These are phyloP conservation scores for Leucocoprinus birnbaumii DNA, from an alignment of 768 basidiomycete genomes.

Conservation along the genomic window DNA sequence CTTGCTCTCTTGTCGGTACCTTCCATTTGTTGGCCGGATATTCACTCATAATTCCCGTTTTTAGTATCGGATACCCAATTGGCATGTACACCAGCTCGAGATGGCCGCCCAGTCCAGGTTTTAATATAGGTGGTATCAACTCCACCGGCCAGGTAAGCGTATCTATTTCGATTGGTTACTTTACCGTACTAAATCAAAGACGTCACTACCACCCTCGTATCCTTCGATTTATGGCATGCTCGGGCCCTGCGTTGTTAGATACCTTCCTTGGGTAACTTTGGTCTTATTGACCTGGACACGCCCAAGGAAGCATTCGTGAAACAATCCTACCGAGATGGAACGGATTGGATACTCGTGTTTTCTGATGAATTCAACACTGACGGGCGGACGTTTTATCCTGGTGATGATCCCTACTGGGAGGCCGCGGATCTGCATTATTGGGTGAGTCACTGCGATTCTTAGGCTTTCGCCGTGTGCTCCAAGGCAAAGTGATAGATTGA, in stretches of 20 bases:
- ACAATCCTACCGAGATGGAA: conserved; percentile 57
- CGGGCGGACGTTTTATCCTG: conserved; percentile 76
- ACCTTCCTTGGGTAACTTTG: conserved; percentile 58
- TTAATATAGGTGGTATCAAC: conserved; percentile 57
- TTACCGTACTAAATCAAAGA: background rate
- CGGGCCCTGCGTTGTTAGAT: conserved; percentile 36
- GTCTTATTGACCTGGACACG: conserved; percentile 57
- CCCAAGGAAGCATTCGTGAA: conserved; percentile 54
- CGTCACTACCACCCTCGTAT: background rate
- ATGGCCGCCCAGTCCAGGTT: conserved; percentile 21
- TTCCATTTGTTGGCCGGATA: background rate
- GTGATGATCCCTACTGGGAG: conserved; percentile 86
- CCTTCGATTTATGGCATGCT: background rate
- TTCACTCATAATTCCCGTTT: background rate
- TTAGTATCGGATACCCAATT: conserved; percentile 49
- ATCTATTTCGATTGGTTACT: conserved; percentile 20
- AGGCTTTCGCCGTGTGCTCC: background rate
- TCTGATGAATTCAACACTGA: conserved; percentile 81
- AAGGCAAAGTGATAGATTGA: background rate
- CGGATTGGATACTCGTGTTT: conserved; percentile 59
- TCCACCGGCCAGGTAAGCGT: conserved; percentile 55
- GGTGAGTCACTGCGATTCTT: conserved; percentile 32
- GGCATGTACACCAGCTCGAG: conserved; percentile 25
- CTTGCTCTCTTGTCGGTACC: conserved; percentile 56
- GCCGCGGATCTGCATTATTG: conserved; percentile 79